A percentile compares a stretch with the other conserved stretches of the same genome.
These are phyloP conservation scores for Eustoma russellianum DNA, from an alignment of 257 asterid species.

Conservation along the genomic window DNA sequence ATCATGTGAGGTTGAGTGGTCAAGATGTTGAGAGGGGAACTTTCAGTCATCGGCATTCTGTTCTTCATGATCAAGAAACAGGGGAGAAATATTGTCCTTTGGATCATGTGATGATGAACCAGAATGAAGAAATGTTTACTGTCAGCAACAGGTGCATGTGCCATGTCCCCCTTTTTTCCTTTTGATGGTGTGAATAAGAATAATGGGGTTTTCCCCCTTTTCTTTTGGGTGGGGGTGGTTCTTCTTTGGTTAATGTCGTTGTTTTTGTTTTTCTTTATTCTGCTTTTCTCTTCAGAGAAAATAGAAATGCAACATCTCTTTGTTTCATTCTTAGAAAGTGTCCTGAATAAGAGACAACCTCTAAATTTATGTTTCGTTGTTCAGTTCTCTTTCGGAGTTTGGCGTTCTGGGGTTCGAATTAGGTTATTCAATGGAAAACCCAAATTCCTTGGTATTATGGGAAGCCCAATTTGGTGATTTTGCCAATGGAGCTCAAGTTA, in stretches of 20 bases:
- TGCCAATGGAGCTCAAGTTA: constrained; percentile 71
- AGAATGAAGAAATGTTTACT: constrained; percentile 94
- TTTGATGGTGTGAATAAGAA: not conserved
- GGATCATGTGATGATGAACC: constrained; percentile 83
- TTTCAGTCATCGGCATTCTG: constrained; percentile 94
- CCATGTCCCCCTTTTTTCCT: constrained; percentile 3
- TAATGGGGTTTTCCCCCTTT: not conserved
- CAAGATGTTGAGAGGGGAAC: constrained; percentile 99
- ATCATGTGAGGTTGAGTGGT: constrained; percentile 98
- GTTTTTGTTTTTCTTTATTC: not conserved
- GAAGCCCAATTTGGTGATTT: constrained; percentile 83
- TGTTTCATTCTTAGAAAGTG: not conserved
- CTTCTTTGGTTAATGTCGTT: not conserved
- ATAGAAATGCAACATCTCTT: not conserved
- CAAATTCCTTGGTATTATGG: constrained; percentile 34
- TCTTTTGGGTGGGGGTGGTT: not conserved
- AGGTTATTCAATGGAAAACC: constrained; percentile 22
- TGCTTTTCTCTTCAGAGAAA: not conserved
- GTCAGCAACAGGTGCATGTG: constrained; percentile 80
- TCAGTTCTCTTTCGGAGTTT: constrained; percentile 23
- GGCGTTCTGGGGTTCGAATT: constrained; percentile 30
- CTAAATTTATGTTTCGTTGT: not conserved
- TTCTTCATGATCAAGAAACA: constrained; percentile 90
- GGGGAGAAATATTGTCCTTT: constrained; percentile 82
- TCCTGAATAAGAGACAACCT: not conserved